Conservation (phyloP, 768 basidiomycete species). For the Lactifluus subvellereus region DNA sequence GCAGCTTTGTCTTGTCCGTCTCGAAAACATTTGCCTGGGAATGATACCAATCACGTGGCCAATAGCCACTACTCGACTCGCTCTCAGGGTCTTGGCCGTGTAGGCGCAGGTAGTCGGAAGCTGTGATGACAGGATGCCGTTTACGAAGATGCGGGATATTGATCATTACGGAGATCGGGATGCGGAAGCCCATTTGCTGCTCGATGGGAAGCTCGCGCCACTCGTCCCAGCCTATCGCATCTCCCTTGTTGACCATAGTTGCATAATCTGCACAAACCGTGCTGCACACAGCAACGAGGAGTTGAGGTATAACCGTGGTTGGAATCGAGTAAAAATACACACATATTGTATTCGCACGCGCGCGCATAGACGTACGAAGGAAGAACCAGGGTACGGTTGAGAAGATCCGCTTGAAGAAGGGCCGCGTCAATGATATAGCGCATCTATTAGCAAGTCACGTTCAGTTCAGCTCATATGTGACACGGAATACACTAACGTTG, state of each 20-base stretch:
- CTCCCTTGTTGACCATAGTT: constrained; percentile 41
- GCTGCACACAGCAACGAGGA: constrained; percentile 21
- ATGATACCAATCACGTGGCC: constrained; percentile 35
- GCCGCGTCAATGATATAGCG: constrained; percentile 45
- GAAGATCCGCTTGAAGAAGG: constrained; percentile 38
- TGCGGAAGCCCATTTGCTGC: constrained; percentile 34
- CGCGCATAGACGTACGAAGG: constrained; percentile 44
- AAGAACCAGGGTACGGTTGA: constrained; percentile 40
- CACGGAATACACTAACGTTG: constrained; percentile 34
- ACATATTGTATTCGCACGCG: constrained; percentile 39
- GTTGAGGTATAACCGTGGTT: background rate
- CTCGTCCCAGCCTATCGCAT: constrained; percentile 38
- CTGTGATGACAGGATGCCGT: constrained; percentile 37
- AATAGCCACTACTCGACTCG: constrained; percentile 37
- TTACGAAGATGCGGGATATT: constrained; percentile 38
- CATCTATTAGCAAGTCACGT: constrained; percentile 31
- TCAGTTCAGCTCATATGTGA: background rate
- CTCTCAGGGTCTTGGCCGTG: constrained; percentile 33
- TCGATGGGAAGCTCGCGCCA: constrained; percentile 38
- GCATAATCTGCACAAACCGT: constrained; percentile 38
- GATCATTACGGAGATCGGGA: constrained; percentile 37
- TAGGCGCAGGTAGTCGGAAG: constrained; percentile 40
- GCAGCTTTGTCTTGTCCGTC: constrained; percentile 17
- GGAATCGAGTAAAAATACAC: constrained; percentile 20
- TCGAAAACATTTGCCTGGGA: constrained; percentile 29